Evolutionary conservation across 345 rosid genomes (phyloP).

Genomic region (Syzygium aqueum): DNA sequence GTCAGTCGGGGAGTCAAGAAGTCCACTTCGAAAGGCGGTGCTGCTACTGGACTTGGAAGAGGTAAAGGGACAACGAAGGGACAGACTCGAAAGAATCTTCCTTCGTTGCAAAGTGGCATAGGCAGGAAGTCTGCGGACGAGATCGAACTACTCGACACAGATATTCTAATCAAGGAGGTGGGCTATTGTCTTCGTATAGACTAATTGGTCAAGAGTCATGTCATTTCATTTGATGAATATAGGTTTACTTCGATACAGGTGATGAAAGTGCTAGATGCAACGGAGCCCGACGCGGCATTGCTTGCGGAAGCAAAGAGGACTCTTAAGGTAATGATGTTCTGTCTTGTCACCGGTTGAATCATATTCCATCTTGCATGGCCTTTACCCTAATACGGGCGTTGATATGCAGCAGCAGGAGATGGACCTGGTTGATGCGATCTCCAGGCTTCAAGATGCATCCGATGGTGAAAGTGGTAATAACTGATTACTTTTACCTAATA

Average conservation of each 20-base stretch:
- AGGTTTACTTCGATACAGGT: conserved; percentile 31
- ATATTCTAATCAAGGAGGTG: conserved; percentile 87
- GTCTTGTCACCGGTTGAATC: neutral
- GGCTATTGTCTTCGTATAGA: neutral
- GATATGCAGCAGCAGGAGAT: conserved; percentile 71
- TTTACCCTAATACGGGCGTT: neutral
- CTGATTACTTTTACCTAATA: conserved; percentile 36
- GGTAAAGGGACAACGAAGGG: conserved; percentile 64
- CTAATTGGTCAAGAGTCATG: neutral
- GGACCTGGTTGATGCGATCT: conserved; percentile 83
- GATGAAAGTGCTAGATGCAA: conserved; percentile 67
- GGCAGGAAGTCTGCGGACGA: conserved; percentile 76
- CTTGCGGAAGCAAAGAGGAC: conserved; percentile 87
- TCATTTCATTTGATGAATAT: neutral
- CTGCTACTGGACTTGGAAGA: conserved; percentile 48
- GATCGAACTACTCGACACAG: conserved; percentile 89
- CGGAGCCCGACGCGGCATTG: conserved; percentile 56
- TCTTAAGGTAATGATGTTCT: conserved; percentile 46
- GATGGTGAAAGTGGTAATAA: conserved; percentile 98
- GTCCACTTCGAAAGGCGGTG: conserved; percentile 60
- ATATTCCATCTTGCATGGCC: neutral
- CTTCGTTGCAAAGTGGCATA: conserved; percentile 54
- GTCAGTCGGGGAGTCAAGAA: conserved; percentile 71
- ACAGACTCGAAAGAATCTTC: conserved; percentile 40
- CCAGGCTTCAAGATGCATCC: conserved; percentile 88